phyloP scores from a whole-genome alignment of 2,329 filamentous ascomycete species.

The Aspergillus pseudoterreus region DNA sequence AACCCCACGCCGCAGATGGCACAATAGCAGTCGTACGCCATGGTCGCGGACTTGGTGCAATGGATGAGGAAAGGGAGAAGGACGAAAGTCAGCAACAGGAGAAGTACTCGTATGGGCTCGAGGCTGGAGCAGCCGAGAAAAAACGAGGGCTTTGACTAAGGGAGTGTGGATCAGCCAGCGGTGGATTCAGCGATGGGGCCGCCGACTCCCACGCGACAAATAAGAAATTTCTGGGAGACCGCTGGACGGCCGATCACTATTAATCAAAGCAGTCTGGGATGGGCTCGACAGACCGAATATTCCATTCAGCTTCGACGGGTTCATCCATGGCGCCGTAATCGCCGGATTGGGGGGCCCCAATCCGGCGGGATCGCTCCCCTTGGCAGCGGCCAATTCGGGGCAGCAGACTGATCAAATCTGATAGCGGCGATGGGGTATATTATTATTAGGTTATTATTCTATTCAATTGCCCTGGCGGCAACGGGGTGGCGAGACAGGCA shows the following conservation, averaged over 20 bases:
- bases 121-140: not conserved
- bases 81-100: not conserved
- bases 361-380: not conserved
- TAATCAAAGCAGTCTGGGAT: not conserved
- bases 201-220: no score
- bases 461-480: no score
- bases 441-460: not conserved
- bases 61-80: not conserved
- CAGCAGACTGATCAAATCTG: not conserved
- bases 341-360: not conserved
- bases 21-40: conserved; percentile 23
- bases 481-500: not conserved
- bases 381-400: not conserved
- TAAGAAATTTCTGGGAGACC: not conserved
- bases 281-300: not conserved
- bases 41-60: not conserved
- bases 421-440: not conserved
- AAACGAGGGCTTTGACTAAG: not conserved
- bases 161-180: not conserved
- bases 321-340: not conserved
- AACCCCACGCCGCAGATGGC: conserved; percentile 20
- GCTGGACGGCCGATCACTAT: not conserved
- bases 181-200: no score
- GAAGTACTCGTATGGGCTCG: not conserved
- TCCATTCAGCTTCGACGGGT: not conserved